Conservation (phyloP, 176 grass and related monocot genomes). For the Rhynchospora breviuscula region DNA sequence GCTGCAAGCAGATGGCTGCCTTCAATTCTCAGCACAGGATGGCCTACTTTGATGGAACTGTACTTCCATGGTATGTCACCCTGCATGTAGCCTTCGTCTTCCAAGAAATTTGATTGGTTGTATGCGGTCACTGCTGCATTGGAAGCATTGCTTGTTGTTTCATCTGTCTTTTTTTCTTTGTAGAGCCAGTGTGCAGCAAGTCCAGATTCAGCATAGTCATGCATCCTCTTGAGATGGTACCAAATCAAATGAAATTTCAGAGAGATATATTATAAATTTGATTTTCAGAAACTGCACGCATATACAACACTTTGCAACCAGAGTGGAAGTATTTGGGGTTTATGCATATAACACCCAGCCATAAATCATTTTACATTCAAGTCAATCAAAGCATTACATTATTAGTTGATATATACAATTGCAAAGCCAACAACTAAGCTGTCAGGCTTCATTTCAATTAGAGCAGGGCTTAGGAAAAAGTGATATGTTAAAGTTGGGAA, state of each 20-base stretch:
- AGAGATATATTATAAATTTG: neutral
- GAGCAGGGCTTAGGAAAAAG: neutral
- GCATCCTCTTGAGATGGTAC: constrained; percentile 62
- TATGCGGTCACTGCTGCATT: constrained; percentile 37
- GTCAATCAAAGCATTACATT: neutral
- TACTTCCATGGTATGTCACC: constrained; percentile 63
- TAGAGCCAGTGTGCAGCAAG: constrained; percentile 98
- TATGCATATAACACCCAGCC: neutral
- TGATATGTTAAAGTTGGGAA: neutral
- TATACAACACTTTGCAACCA: neutral
- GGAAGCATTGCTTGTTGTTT: constrained; percentile 39
- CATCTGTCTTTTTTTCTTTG: constrained; percentile 67
- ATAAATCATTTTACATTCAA: neutral
- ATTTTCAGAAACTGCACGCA: neutral
- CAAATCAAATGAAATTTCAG: neutral
- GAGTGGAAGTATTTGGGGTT: neutral
- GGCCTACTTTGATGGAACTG: constrained; percentile 77
- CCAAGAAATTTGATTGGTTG: constrained; percentile 52
- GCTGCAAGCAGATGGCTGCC: constrained; percentile 85
- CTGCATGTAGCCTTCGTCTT: constrained; percentile 52
- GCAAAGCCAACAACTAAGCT: neutral
- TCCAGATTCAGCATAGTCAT: constrained; percentile 88
- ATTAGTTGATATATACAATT: neutral
- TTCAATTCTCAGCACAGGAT: constrained; percentile 82
- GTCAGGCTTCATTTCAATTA: neutral